Evolutionary conservation across 768 basidiomycete genomes (phyloP).

Genomic region (Tricholoma hemisulphureum): DNA sequence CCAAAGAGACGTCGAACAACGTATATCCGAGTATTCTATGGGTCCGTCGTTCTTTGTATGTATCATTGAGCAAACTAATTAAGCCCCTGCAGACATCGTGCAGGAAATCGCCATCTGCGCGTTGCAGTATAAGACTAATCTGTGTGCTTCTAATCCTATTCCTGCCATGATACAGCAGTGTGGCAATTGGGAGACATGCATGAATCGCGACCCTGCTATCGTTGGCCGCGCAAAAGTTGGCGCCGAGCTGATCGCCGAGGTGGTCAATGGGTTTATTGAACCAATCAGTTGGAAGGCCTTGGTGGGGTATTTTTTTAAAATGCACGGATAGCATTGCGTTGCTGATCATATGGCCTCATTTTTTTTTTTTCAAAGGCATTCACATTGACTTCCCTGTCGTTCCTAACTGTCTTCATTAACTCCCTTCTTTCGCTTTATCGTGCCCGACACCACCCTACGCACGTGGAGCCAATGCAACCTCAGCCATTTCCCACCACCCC

Average conservation of each 20-base stretch:
- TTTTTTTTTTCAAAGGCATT: slow-evolving; percentile 50
- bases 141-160: slow-evolving; percentile 71
- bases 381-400: slow-evolving; percentile 71
- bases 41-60: slow-evolving; percentile 45
- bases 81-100: slow-evolving; percentile 64
- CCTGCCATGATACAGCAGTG: slow-evolving; percentile 91
- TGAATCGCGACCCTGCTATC: slow-evolving; percentile 90
- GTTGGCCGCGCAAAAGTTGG: slow-evolving; percentile 87
- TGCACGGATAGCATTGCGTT: neutral
- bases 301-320: slow-evolving; percentile 45
- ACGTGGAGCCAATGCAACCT: slow-evolving; percentile 31
- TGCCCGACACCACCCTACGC: slow-evolving; percentile 52
- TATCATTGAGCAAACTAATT: neutral
- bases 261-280: slow-evolving; percentile 95
- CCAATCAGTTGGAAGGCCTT: slow-evolving; percentile 97
- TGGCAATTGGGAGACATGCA: slow-evolving; percentile 87
- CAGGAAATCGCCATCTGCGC: slow-evolving; percentile 92
- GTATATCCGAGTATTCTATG: slow-evolving; percentile 85
- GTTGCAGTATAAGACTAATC: slow-evolving; percentile 75
- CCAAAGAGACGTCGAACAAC: slow-evolving; percentile 84
- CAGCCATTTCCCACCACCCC: slow-evolving; percentile 38
- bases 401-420: slow-evolving; percentile 79
- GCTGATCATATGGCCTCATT: slow-evolving; percentile 13
- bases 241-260: slow-evolving; percentile 93
- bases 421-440: slow-evolving; percentile 77